These are phyloP conservation scores for Rehmannia glutinosa DNA, from an alignment of 257 asterid genomes.

Conservation along the genomic window DNA sequence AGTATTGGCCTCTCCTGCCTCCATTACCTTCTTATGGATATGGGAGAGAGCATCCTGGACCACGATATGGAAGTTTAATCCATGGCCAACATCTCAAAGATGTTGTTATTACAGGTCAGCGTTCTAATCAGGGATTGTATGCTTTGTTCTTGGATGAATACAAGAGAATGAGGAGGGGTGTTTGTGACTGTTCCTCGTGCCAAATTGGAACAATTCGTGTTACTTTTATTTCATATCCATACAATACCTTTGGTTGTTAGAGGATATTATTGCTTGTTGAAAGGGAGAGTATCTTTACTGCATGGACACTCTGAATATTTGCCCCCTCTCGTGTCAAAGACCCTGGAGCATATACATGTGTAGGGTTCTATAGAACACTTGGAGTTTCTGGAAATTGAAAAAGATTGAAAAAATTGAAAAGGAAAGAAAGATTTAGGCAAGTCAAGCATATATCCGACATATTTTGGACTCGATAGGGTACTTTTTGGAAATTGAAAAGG, in stretches of 20 bases:
- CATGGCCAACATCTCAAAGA: conserved; percentile 81
- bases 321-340: not conserved
- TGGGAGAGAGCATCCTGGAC: conserved; percentile 79
- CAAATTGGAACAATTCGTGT: not conserved
- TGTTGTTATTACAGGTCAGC: conserved; percentile 66
- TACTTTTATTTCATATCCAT: not conserved
- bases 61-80: conserved; percentile 74
- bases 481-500: too few relatives aligned
- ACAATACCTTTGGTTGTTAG: not conserved
- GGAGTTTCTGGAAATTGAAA: too few relatives aligned
- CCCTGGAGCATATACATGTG: not conserved
- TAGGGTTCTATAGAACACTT: not conserved
- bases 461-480: too few relatives aligned
- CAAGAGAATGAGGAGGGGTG: not conserved
- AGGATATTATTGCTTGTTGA: not conserved
- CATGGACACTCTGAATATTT: not conserved
- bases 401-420: not conserved
- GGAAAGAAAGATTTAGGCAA: too few relatives aligned
- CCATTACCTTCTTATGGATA: conserved; percentile 79
- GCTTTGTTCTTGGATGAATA: not conserved
- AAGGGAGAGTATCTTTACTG: not conserved
- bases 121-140: not conserved
- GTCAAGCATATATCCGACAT: too few relatives aligned
- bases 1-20: conserved; percentile 79
- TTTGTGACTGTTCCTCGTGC: not conserved